Evolutionary conservation across 108 stramenopile genomes (phyloP), one percentile per base, ranked within the genome.

Genomic region (Cyclotella kingstonii): DNA sequence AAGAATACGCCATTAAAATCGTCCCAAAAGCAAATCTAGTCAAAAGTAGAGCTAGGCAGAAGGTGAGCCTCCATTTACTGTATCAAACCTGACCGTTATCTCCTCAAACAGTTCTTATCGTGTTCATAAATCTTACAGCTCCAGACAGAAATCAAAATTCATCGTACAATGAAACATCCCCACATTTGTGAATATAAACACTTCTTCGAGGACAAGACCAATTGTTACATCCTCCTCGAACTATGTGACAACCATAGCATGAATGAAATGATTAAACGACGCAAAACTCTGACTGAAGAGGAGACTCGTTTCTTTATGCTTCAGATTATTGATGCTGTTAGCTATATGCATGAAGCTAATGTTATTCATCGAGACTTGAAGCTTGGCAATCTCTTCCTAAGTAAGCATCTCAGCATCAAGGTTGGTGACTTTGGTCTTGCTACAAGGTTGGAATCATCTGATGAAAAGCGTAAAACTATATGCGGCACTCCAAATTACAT

Each of bases 401-500:
- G 90, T 67, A 73, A 73, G 46, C 69, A 85, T 51, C 58, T 86
- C 54, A 74, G 83, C 61, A 76, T 90, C 36, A 90, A 89, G 65
- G 85, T 90, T 19, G 98, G 98, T 23, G 99, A 99, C 79, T 91
- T 99, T 40, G 99, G 99, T 11, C 90, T 99, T 19, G 99, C 98
- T 12, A 85, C 95, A 15, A 78, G 86, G 63, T 77, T 99, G 31
- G 77, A 80, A 14, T 60, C 85, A 63, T 66, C 76, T 17, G 87
- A 89, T 25, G 97, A 98, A 63, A 87, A 95, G 52, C 82, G 95
- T 19, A 81, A 87, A 57, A 99, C 99, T 8, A 95, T 99, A 35
- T 99, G 99, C 64, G 99, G 99, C 7, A 99, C 99, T 19, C 99
- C 99, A 35, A 98, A 99, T 78, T 99, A 99, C 78, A 97, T 99